Base-by-base conservation (phyloP, 352 stramenopile species). In the Thalassiosira tumida region DNA sequence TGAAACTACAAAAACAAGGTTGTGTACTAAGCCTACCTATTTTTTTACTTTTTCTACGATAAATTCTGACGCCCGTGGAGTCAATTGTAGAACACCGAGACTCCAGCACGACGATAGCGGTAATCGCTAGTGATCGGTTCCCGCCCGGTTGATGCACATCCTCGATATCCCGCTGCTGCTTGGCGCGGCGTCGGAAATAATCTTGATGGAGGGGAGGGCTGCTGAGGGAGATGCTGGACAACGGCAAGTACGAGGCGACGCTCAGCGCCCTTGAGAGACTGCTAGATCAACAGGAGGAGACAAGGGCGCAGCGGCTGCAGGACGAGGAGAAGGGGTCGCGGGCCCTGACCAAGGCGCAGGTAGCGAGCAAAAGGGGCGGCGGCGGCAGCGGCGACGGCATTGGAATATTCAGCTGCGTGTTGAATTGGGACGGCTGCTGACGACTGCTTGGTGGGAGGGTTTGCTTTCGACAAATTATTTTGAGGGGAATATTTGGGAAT, bases 161-260 rank as follows among this genome's bases (percentile, higher is more conserved):
- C 65, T 95, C 35, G 64, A 95, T 54, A 38, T 90, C 67, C 93
- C 93, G 33, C 82, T 95, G n/a, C 85, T 82, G 0, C 82, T 93
- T 31, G 80, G 93, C 17, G 80, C 81, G 15, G 84, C 83, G 13
- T 59, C 93, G 15, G 35, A 77, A n/a, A 86, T 93, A n/a, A 94
- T 96, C 51, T 40, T 85, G 33, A 29, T 14, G 29, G 87, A 95
- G 40, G 87, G 86, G 14, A 59, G 89, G 90, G 15, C n/a, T 85
- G 0, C 80, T 95, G 24, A 40, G 83, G 40, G 77, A 92, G 62
- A 74, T 90, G 14, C 38, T 94, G 5, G 75, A 91, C 69, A 87
- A 95, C 83, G 90, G 94, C 24, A 84, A 90, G 72, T 83, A 95
- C n/a, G 88, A 91, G 43, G 62, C 62, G 21, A 54, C 70, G 21